phyloP scores from a whole-genome alignment of 1,139 yeast genomes.

The Zygoascus hellenicus region DNA sequence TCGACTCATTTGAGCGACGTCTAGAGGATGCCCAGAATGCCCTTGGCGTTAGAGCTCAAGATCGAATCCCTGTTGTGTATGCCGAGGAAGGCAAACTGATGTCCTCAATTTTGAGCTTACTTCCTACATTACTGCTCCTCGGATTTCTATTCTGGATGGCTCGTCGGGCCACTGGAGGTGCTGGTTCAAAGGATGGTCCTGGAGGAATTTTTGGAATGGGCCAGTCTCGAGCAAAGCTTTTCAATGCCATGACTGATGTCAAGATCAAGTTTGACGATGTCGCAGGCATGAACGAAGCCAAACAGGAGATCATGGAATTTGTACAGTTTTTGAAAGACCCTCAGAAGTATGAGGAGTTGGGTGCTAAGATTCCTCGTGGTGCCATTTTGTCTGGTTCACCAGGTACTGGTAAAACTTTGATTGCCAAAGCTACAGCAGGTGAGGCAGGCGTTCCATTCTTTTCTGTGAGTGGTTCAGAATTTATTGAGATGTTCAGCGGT shows the following conservation, averaged over 20 bases:
- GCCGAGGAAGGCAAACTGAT: conserved; percentile 60
- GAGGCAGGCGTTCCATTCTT: conserved; percentile 96
- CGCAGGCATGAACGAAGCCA: conserved; percentile 98
- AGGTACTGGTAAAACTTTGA: conserved; percentile 95
- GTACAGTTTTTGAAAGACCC: conserved; percentile 90
- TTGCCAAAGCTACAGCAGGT: conserved; percentile 99
- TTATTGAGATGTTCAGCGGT: conserved; percentile 98
- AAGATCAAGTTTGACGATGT: conserved; percentile 88
- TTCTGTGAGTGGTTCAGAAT: conserved; percentile 96
- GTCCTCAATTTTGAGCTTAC: conserved; percentile 60
- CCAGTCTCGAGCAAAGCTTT: conserved; percentile 82
- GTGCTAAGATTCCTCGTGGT: conserved; percentile 97
- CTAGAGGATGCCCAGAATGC: conserved; percentile 70
- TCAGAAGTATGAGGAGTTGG: conserved; percentile 77
- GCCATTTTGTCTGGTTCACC: conserved; percentile 98
- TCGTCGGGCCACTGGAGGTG: conserved; percentile 37
- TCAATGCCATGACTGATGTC: conserved; percentile 87
- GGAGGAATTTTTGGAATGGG: conserved; percentile 57
- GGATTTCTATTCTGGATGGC: conserved; percentile 44
- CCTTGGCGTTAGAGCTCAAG: conserved; percentile 53
- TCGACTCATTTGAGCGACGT: conserved; percentile 84
- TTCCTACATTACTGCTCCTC: conserved; percentile 77
- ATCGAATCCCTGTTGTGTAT: conserved; percentile 80
- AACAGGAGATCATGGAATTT: conserved; percentile 95
- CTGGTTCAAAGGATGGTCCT: conserved; percentile 35